Evolutionary conservation across 2,329 filamentous ascomycete genomes (phyloP).

Genomic region (Sordariomycetes sp.): DNA sequence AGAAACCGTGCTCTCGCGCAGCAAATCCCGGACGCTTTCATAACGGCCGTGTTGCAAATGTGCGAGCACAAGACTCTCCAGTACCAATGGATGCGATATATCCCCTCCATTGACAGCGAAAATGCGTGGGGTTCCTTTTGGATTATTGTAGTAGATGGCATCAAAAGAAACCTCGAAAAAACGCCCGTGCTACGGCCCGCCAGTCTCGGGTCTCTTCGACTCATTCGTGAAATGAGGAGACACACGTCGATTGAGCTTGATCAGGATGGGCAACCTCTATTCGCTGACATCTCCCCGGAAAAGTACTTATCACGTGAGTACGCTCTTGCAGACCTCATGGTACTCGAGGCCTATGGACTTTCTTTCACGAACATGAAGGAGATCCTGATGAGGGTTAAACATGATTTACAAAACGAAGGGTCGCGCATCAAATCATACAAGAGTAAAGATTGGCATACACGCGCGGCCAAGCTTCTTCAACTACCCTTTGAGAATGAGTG

Average conservation of each 20-base stretch:
- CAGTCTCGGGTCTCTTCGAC: neutral
- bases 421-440: neutral
- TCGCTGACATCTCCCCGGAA: neutral
- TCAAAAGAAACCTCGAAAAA: conserved; percentile 9
- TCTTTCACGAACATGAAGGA: neutral
- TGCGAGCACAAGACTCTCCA: conserved; percentile 24
- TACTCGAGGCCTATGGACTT: neutral
- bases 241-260: neutral
- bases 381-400: too few relatives aligned
- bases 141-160: conserved; percentile 12
- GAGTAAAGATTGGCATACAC: conserved; percentile 1
- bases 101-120: conserved; percentile 24
- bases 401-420: neutral
- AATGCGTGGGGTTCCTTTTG: conserved; percentile 18
- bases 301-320: neutral
- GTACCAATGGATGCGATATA: conserved; percentile 35
- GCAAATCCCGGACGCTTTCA: conserved; percentile 26
- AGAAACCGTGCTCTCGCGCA: conserved; percentile 26
- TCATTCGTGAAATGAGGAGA: neutral
- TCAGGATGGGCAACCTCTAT: neutral
- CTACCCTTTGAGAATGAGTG: neutral
- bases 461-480: neutral
- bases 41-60: conserved; percentile 26
- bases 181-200: conserved; percentile 7
- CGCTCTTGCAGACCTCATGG: neutral